Evolutionary conservation across 345 rosid species (phyloP), one percentile per base, ranked within the genome.

Genomic region (Erysimum cheiranthoides): DNA sequence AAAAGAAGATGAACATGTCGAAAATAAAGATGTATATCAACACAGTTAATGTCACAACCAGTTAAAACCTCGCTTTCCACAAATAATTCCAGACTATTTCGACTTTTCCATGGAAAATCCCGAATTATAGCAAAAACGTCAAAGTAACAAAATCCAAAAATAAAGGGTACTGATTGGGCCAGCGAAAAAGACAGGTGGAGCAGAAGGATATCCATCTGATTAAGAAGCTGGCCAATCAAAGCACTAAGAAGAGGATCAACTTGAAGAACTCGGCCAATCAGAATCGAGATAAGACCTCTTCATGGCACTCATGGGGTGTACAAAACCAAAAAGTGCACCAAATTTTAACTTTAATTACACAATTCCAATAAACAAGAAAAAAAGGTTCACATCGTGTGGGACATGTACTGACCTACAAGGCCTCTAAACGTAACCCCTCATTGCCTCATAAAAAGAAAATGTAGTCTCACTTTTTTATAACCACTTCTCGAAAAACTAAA

Each of bases 251-350:
- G 27, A 64, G 76, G 98, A 93, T 93, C 61, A 85, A 58, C 51
- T 78, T 68, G 34, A 61, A 47, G 30, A 38, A 47, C 56, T 68
- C 74, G 5, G 30, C 98, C 95, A 90, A 90, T 89, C 0, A 77
- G 4, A 80, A 36, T 72, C 60, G 18, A 85, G 98, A 94, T 92
- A 90, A 94, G 95, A 87, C 85, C 69, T 69, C 45, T 52, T 32
- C 11, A 68, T 81, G 85, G 86, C 49, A 74, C 78, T 59, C 53
- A 60, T 60, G 35, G 25, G 57, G 38, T 89, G 79, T 53, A 84
- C 80, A 80, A 82, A 8, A 46, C 71, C 70, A 68, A 80, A 73
- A 71, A 43, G 70, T 78, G 73, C 77, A 52, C 17, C 16, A 40
- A 8, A 34, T 1, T 66, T 67, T 39, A 47, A 34, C 57, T 32